Evolutionary conservation across 2,329 filamentous ascomycete genomes (phyloP).

Genomic region (Hymenotorrendiella dingleyae): DNA sequence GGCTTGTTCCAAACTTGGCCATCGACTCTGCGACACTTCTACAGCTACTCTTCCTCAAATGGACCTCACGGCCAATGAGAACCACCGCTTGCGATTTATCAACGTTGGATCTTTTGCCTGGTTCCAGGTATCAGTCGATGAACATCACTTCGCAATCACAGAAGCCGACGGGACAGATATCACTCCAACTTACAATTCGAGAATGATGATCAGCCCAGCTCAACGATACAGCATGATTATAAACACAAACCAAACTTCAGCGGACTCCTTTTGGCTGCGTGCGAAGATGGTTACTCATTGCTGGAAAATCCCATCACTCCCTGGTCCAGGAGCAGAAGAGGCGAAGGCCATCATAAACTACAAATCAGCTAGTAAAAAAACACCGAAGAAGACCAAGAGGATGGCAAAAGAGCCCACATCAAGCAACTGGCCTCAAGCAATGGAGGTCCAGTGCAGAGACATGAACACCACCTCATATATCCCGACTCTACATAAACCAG

Average conservation of each 20-base stretch:
- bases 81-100: slow-evolving; percentile 61
- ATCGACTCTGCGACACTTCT: slow-evolving; percentile 40
- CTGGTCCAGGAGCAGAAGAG: slow-evolving; percentile 39
- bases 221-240: slow-evolving; percentile 66
- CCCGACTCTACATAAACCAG: slow-evolving; percentile 38
- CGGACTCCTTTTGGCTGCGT: slow-evolving; percentile 56
- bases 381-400: slow-evolving; percentile 2
- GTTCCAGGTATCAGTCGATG: slow-evolving; percentile 66
- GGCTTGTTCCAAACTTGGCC: slow-evolving; percentile 33
- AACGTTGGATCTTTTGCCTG: slow-evolving; percentile 67
- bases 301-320: slow-evolving; percentile 46
- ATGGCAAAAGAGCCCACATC: slow-evolving; percentile 27
- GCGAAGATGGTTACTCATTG: slow-evolving; percentile 56
- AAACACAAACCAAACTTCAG: slow-evolving; percentile 49
- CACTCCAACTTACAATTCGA: slow-evolving; percentile 50
- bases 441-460: slow-evolving; percentile 28
- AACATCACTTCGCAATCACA: slow-evolving; percentile 57
- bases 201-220: slow-evolving; percentile 61
- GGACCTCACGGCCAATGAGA: slow-evolving; percentile 45
- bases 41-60: slow-evolving; percentile 36
- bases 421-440: slow-evolving; percentile 38
- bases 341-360: slow-evolving; percentile 47
- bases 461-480: slow-evolving; percentile 37
- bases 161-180: slow-evolving; percentile 67
- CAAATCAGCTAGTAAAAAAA: slow-evolving; percentile 9